A percentile compares a stretch with the other conserved stretches of the same genome.
Evolutionary conservation across 2,329 filamentous ascomycete genomes (phyloP).

Genomic region (Hypomyces perniciosus): DNA sequence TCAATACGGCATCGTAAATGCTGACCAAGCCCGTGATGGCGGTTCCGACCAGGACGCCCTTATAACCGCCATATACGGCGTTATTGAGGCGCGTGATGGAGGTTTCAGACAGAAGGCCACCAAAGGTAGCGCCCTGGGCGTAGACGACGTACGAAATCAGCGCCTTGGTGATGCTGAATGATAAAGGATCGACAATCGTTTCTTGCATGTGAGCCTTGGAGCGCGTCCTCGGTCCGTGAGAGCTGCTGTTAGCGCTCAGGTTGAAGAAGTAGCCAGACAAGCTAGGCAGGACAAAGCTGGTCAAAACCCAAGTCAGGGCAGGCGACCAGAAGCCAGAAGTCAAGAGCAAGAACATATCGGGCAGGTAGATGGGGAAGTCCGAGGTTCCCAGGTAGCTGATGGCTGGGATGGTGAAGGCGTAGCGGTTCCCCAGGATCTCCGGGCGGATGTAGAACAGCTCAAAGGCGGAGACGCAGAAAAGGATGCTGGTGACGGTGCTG

Average conservation of each 20-base stretch:
- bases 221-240: constrained; percentile 37
- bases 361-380: constrained; percentile 60
- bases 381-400: constrained; percentile 48
- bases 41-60: constrained; percentile 62
- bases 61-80: constrained; percentile 65
- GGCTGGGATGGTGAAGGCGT: constrained; percentile 66
- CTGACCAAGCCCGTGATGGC: constrained; percentile 63
- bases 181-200: constrained; percentile 73
- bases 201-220: constrained; percentile 35
- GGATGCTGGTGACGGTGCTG: constrained; percentile 66
- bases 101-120: constrained; percentile 53
- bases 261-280: constrained; percentile 86
- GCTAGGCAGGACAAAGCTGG: constrained; percentile 64
- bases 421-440: constrained; percentile 65
- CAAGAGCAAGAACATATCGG: constrained; percentile 75
- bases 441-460: constrained; percentile 66
- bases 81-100: constrained; percentile 58
- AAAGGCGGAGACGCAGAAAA: constrained; percentile 60
- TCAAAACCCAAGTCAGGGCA: constrained; percentile 68
- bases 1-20: constrained; percentile 72
- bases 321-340: constrained; percentile 80
- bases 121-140: constrained; percentile 56
- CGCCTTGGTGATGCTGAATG: constrained; percentile 85
- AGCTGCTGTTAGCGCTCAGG: constrained; percentile 52
- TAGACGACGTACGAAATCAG: constrained; percentile 78